Evolutionary conservation across 2,329 filamentous ascomycete genomes (phyloP).

Genomic region (Periconia sp.): DNA sequence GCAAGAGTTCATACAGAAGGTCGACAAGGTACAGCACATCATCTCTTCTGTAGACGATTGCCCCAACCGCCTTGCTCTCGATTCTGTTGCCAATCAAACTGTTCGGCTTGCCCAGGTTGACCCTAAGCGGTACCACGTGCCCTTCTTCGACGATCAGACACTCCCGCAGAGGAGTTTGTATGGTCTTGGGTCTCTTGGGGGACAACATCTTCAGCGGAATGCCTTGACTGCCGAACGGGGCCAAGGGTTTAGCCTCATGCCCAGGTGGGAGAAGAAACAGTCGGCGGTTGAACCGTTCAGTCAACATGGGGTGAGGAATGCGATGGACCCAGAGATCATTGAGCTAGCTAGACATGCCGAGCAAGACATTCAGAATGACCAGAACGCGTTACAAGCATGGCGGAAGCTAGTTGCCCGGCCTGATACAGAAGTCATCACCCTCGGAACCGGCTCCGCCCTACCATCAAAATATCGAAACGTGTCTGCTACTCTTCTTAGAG

Average conservation of each 20-base stretch:
- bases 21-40: constrained; percentile 71
- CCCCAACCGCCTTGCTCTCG: constrained; percentile 75
- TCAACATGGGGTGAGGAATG: constrained; percentile 53
- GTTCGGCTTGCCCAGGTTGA: constrained; percentile 76
- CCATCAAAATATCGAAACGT: constrained; percentile 97
- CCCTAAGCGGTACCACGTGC: constrained; percentile 73
- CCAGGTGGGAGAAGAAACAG: constrained; percentile 47
- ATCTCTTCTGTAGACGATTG: constrained; percentile 77
- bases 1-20: constrained; percentile 70
- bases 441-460: constrained; percentile 89
- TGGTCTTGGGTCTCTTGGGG: constrained; percentile 6
- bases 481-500: constrained; percentile 81
- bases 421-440: constrained; percentile 81
- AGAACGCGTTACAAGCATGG: constrained; percentile 58
- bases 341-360: constrained; percentile 57
- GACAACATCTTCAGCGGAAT: constrained; percentile 22
- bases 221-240: constrained; percentile 48
- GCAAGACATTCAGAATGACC: constrained; percentile 40
- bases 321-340: constrained; percentile 56
- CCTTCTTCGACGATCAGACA: constrained; percentile 66
- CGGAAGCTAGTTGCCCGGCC: constrained; percentile 72
- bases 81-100: constrained; percentile 69
- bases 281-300: constrained; percentile 46
- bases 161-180: constrained; percentile 45
- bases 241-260: constrained; percentile 53